phyloP scores from a whole-genome alignment of 2,329 filamentous ascomycete genomes.

The Purpureocillium takamizusanense region DNA sequence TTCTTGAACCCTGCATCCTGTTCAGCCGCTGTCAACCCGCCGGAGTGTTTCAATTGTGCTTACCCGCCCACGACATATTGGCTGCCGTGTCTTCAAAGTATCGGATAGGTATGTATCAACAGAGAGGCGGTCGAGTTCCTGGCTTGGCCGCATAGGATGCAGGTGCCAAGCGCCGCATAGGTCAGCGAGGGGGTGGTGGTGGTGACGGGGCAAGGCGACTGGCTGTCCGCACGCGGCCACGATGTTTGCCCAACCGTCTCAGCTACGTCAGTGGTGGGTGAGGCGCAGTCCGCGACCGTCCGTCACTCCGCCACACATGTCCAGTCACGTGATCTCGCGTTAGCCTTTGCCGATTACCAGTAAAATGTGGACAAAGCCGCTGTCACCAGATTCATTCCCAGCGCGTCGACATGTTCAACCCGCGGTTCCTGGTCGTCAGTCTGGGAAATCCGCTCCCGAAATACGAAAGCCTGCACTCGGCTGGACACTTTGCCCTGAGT shows the following conservation, averaged over 20 bases:
- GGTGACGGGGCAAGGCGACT: constrained; percentile 1
- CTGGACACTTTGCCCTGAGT: constrained; percentile 70
- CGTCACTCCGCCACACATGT: constrained; percentile 1
- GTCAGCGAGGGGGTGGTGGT: not conserved
- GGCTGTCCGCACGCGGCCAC: constrained; percentile 19
- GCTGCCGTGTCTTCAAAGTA: constrained; percentile 8
- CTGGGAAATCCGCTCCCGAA: constrained; percentile 78
- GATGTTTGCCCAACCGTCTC: constrained; percentile 18
- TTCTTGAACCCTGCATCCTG: constrained; percentile 51
- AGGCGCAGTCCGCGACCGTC: constrained; percentile 1
- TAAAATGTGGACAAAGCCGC: too few relatives aligned
- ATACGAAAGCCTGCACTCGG: constrained; percentile 73
- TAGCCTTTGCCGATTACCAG: too few relatives aligned
- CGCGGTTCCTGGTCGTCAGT: constrained; percentile 68
- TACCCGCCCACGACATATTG: constrained; percentile 65
- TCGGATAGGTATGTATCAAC: not conserved
- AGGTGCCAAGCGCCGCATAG: too few relatives aligned
- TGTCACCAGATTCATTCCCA: constrained; percentile 1
- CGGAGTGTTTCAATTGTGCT: constrained; percentile 16
- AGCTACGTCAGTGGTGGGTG: constrained; percentile 18
- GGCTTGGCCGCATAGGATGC: too few relatives aligned
- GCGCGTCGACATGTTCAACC: constrained; percentile 23
- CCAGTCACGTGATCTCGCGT: constrained; percentile 2
- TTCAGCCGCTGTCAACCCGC: constrained; percentile 17
- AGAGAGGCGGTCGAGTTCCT: too few relatives aligned